phyloP scores from a whole-genome alignment of 179 eudicot genomes.

The Vitellaria paradoxa region DNA sequence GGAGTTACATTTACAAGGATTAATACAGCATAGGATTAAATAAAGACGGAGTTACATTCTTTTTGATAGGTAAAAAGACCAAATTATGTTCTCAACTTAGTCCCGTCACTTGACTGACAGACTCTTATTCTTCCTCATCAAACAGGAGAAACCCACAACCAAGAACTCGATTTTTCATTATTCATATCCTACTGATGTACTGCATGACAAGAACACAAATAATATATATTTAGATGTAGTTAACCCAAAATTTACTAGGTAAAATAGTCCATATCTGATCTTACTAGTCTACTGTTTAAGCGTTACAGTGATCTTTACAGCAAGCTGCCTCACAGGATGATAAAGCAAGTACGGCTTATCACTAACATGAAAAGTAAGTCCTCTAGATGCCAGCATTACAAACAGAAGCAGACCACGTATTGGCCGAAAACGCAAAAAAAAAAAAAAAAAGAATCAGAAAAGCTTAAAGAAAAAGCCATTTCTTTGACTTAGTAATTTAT shows the following conservation, averaged over 20 bases:
- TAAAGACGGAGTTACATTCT: conserved; percentile 2
- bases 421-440: background rate
- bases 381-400: background rate
- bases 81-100: too few species aligned
- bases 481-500: background rate
- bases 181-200: background rate
- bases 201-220: conserved; percentile 8
- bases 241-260: background rate
- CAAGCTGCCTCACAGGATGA: background rate
- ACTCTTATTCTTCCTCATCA: background rate
- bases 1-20: background rate
- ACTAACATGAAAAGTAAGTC: background rate
- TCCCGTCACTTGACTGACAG: too few species aligned
- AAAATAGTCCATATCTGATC: conserved; percentile 1
- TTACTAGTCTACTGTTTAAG: background rate
- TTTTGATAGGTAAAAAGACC: too few species aligned
- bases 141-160: background rate
- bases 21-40: conserved; percentile 2
- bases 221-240: background rate
- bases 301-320: background rate
- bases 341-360: background rate
- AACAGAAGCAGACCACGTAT: background rate
- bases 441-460: background rate
- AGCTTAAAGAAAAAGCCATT: background rate
- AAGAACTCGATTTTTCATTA: conserved; percentile 5